Base-by-base conservation (phyloP, 2,329 filamentous ascomycete species). In the Fusarium sp. region DNA sequence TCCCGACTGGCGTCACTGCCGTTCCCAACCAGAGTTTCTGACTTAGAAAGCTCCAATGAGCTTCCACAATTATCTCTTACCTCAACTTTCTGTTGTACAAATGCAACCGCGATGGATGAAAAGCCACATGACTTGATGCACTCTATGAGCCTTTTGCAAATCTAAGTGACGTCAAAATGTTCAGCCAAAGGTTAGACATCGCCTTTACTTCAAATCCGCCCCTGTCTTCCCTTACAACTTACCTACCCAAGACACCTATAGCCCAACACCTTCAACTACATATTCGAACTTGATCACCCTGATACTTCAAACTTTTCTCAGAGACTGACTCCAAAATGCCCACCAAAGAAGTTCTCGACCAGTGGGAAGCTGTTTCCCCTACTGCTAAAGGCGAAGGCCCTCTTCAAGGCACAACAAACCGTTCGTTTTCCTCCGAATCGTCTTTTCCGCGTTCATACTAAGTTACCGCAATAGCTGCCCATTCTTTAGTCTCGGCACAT, bases 401-500 rank as follows among this genome's bases (percentile, higher is more conserved):
- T 12, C 59, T 76, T 9, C 61, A 64, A 32, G 67, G 63, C 42
- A 56, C 49, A 9, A 46, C 61, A 15, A 20, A 42, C 22, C 47
- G 71, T 73, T 49, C 4, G 68, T 51, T 34, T 25, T 8, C 12
- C 16, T 40, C 12, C 2, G 24, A 43, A 34, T 18, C 5, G 3
- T 8, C n/a, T 6, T 15, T 10, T 1, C 2, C 8, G 8, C 4
- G 4, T 8, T 14, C 0, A 15, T 20, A 24, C 51, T 66, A n/a
- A 63, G 8, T 15, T 9, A 2, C 1, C 20, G 18, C 8, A 16
- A 22, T n/a, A 60, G 54, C 57, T 12, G 56, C 76, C 0, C 76
- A 76, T 20, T 74, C 76, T 16, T 64, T 78, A 4, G 59, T 77
- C 15, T 53, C 71, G 12, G 74, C 72, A 38, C 76, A 78, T 32